Base-by-base conservation (phyloP, 805 yeast species). In the Teunomyces atbi region DNA sequence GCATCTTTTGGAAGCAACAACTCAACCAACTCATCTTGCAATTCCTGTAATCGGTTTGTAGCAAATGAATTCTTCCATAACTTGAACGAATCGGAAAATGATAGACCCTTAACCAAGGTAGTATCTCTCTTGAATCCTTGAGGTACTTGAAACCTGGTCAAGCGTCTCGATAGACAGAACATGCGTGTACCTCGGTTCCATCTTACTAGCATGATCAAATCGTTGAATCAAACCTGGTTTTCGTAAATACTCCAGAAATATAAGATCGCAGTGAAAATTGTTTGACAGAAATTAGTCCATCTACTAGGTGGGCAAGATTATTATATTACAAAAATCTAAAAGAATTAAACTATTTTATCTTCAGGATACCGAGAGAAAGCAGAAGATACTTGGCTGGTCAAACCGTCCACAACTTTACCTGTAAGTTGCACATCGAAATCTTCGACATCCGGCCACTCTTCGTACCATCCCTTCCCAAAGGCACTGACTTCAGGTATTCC, bases 391-490 rank as follows among this genome's bases (percentile, higher is more conserved):
- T 16, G 27, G 12, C 15, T 27, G 2, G 13, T 18, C 20, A 21
- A 13, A 13, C 30, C 41, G 23, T 46, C 42, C 5, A 46, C 45
- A 15, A 32, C 33, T 18, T 23, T 30, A 15, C 49, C 49, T 15
- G 37, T 41, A 44, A 71, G 53, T 47, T 69, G 71, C 43, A 67
- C 74, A 40, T 75, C 81, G 57, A 83, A 84, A 50, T 79, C 77
- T 55, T 83, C 88, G 42, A 82, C 88, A 42, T 83, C 82, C 42
- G 71, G 76, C 74, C 76, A 75, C 55, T 80, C 77, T 65, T 83
- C 89, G 46, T 58, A 66, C 85, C 90, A 85, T 11, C 78, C 82
- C 52, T 71, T 74, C 47, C 78, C 78, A 34, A 82, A 69, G 11
- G 72, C 61, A 40, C 60, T 56, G 26, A 61, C 63, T 3, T 53